Evolutionary conservation across 495 filamentous ascomycete species (phyloP).

Genomic region (Talaromyces stipitatus): DNA sequence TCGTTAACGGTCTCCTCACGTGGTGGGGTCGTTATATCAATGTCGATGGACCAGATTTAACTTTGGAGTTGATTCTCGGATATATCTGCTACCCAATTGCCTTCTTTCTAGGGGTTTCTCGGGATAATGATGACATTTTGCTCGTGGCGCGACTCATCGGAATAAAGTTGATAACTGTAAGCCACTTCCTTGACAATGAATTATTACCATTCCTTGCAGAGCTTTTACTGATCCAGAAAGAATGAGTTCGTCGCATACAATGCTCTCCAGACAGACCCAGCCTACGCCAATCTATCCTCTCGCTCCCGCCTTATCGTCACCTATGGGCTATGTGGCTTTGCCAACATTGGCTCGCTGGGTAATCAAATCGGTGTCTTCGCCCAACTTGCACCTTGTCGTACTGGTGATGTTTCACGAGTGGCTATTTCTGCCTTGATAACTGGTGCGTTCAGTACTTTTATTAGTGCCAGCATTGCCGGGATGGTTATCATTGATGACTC

Average conservation of each 20-base stretch:
- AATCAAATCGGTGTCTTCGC: slow-evolving; percentile 81
- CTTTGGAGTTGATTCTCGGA: slow-evolving; percentile 68
- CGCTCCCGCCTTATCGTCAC: slow-evolving; percentile 69
- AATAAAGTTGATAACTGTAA: slow-evolving; percentile 66
- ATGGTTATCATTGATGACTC: slow-evolving; percentile 55
- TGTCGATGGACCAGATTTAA: slow-evolving; percentile 59
- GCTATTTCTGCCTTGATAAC: slow-evolving; percentile 71
- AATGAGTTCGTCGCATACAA: slow-evolving; percentile 62
- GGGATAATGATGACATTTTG: slow-evolving; percentile 54
- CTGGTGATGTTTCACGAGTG: slow-evolving; percentile 66
- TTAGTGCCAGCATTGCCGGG: slow-evolving; percentile 74
- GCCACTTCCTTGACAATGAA: no score
- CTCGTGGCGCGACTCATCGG: slow-evolving; percentile 75
- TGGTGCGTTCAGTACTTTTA: slow-evolving; percentile 72
- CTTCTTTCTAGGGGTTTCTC: slow-evolving; percentile 79
- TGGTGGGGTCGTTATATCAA: slow-evolving; percentile 88
- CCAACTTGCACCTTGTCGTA: slow-evolving; percentile 67
- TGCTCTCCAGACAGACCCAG: slow-evolving; percentile 33
- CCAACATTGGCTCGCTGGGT: slow-evolving; percentile 73
- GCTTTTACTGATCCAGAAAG: slow-evolving; percentile 12
- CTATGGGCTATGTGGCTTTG: slow-evolving; percentile 68
- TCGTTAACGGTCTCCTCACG: slow-evolving; percentile 69
- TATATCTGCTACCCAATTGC: slow-evolving; percentile 81
- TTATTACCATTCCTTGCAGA: background rate
- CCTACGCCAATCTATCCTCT: slow-evolving; percentile 49